Base-by-base conservation (phyloP, 2,329 filamentous ascomycete genomes). In the Hypoxylon sp. region DNA sequence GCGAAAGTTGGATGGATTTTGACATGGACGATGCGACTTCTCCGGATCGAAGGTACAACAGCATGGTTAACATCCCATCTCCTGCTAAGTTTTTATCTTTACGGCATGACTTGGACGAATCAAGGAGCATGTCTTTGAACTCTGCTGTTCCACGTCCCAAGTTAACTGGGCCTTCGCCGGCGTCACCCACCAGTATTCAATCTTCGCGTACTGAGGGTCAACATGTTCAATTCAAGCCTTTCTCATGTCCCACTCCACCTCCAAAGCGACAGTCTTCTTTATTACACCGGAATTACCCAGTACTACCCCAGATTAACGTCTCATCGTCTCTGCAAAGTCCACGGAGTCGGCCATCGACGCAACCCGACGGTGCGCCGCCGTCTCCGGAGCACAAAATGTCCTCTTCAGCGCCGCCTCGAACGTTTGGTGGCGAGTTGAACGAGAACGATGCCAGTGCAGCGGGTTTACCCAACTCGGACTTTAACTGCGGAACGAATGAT, bases 1-100 rank as follows among this genome's bases (percentile, higher is more conserved):
- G 70, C 20, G 52, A 69, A 44, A 77, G 75, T 49, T 77, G 75
- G 75, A 73, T 77, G 65, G 73, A 77, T 46, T 55, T 76, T 1
- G 73, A 76, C 11, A 55, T 62, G 1, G 73, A 74, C 12, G 72
- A 74, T 8, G 38, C 68, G 4, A 49, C 61, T 20, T 66, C 65
- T 26, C 58, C 67, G 30, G 67, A 70, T 40, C 69, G 73, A 61
- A 67, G 73, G 49, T 70, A 70, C 45, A 71, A 60, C 22, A 72
- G 71, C 61, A 71, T 76, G 68, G 61, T 71, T 28, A 66, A 72
- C 42, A 65, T 73, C 22, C 54, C 68, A 5, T 51, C 64, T 18
- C 64, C 65, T 46, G 50, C 54, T 11, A 62, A 69, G 18, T 64
- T 50, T 40, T 8, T 62, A 6, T 30, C 58, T 14, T 46, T 70